These are phyloP conservation scores for Neophaeococcomyces mojaviensis DNA, from an alignment of 2,329 filamentous ascomycete genomes.

Conservation along the genomic window DNA sequence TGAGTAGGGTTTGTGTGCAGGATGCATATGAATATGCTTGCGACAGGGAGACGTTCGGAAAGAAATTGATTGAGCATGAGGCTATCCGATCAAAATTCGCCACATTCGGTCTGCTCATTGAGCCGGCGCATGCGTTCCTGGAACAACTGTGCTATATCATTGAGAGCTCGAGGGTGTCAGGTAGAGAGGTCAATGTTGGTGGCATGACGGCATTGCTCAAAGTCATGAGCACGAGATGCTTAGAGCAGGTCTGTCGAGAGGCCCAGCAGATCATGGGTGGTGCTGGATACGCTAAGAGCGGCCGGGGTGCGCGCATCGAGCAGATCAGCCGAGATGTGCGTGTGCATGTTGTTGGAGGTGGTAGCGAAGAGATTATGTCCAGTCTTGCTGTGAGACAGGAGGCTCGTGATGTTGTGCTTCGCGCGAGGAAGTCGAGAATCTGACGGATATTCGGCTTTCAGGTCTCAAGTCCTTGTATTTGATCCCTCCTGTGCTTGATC, in stretches of 20 bases:
- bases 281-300: conserved; percentile 62
- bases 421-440: conserved; percentile 19
- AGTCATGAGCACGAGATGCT: conserved; percentile 49
- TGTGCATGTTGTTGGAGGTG: conserved; percentile 56
- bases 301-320: conserved; percentile 64
- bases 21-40: conserved; percentile 57
- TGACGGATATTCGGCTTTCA: conserved; percentile 7
- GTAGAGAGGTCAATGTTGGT: conserved; percentile 50
- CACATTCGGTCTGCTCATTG: conserved; percentile 60
- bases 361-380: conserved; percentile 65
- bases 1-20: conserved; percentile 53
- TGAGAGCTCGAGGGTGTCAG: conserved; percentile 43
- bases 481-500: conserved; percentile 49
- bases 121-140: conserved; percentile 65
- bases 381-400: conserved; percentile 63
- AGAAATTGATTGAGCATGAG: conserved; percentile 63
- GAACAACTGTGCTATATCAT: conserved; percentile 34
- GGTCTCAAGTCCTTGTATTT: conserved; percentile 33
- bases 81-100: conserved; percentile 65
- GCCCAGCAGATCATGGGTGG: conserved; percentile 57
- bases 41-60: conserved; percentile 63
- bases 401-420: conserved; percentile 54
- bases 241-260: conserved; percentile 48
- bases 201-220: conserved; percentile 66
- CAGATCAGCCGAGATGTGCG: conserved; percentile 59